These are phyloP conservation scores for Sordaria brevicollis DNA, from an alignment of 495 filamentous ascomycete species.

Conservation along the genomic window DNA sequence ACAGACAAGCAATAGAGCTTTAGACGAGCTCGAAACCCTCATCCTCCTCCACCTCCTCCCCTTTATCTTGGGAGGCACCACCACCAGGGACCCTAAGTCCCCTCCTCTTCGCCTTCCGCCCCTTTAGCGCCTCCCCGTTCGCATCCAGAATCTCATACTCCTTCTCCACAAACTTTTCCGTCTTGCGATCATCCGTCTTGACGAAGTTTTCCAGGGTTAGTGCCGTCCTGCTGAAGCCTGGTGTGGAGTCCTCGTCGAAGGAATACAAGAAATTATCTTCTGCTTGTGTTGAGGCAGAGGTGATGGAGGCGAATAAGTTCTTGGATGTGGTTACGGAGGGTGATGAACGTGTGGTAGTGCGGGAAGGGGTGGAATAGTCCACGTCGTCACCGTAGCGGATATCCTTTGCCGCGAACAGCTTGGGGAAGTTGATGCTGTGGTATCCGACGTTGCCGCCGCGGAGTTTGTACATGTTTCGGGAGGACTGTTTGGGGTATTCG, in stretches of 20 bases:
- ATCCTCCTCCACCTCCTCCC: slow-evolving; percentile 21
- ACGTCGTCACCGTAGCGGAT: slow-evolving; percentile 16
- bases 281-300: slow-evolving; percentile 7
- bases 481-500: background rate
- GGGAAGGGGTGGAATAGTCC: background rate
- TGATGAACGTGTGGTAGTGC: too few relatives aligned
- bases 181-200: slow-evolving; percentile 28
- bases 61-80: background rate
- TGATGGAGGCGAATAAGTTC: slow-evolving; percentile 14
- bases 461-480: background rate
- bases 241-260: slow-evolving; percentile 32
- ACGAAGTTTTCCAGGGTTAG: slow-evolving; percentile 34
- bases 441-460: slow-evolving; percentile 1
- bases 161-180: slow-evolving; percentile 36
- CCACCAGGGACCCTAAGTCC: slow-evolving; percentile 2
- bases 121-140: slow-evolving; percentile 33
- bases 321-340: slow-evolving; percentile 18
- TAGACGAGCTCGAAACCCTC: slow-evolving; percentile 38
- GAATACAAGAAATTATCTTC: slow-evolving; percentile 32
- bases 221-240: slow-evolving; percentile 14
- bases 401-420: slow-evolving; percentile 21
- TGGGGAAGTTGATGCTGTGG: slow-evolving; percentile 29
- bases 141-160: slow-evolving; percentile 39
- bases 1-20: slow-evolving; percentile 1
- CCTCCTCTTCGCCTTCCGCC: slow-evolving; percentile 25